Conservation (phyloP, 75 land plant species). For the Sequoia sempervirens region DNA sequence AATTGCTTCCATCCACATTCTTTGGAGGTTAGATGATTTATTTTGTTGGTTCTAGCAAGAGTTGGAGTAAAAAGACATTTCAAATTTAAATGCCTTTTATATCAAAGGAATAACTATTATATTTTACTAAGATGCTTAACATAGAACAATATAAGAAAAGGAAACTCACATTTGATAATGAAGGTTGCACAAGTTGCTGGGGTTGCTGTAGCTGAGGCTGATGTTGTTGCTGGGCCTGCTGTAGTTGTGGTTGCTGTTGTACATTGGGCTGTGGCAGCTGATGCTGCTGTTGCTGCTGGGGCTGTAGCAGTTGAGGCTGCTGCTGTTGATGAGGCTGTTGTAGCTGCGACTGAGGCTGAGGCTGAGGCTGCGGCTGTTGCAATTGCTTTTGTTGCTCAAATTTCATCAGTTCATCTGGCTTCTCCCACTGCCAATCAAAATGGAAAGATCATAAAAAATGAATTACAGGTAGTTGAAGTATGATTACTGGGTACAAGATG, state of each 20-base stretch:
- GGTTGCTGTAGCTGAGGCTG: slow-evolving; percentile 8
- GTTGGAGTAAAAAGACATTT: background rate
- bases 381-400: slow-evolving; percentile 39
- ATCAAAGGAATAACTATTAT: background rate
- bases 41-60: background rate
- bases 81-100: background rate
- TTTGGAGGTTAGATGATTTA: background rate
- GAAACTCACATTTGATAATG: slow-evolving; percentile 4
- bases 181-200: slow-evolving; percentile 4
- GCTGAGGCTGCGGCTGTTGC: slow-evolving; percentile 11
- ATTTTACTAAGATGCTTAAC: background rate
- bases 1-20: background rate
- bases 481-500: background rate
- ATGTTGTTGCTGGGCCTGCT: slow-evolving; percentile 10
- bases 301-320: background rate
- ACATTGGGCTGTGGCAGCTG: slow-evolving; percentile 1
- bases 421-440: slow-evolving; percentile 38
- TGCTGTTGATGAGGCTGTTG: slow-evolving; percentile 12
- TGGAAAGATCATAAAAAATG: background rate
- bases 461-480: background rate
- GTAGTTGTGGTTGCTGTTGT: slow-evolving; percentile 5
- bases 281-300: background rate
- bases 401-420: slow-evolving; percentile 39
- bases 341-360: slow-evolving; percentile 8
- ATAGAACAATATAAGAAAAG: background rate